Percentiles rank a stretch among this genome's conserved stretches.
phyloP scores from a whole-genome alignment of 1,284 basidiomycete species.

The Mycena sp. region DNA sequence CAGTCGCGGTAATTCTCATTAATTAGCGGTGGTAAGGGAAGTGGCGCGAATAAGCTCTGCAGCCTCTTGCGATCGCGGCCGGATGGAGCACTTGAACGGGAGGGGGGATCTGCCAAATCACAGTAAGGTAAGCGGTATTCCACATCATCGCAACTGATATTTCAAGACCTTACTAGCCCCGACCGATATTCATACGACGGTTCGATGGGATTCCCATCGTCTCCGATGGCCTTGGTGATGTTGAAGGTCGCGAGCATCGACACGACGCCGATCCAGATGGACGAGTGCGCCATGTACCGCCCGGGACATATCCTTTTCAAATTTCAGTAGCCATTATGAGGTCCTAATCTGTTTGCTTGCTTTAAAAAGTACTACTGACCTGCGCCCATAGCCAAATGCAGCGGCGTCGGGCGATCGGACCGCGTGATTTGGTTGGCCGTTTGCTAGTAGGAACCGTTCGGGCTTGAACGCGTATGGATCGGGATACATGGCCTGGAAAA shows the following conservation, averaged over 20 bases:
- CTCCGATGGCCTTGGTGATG: constrained; percentile 11
- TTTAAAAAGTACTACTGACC: no score
- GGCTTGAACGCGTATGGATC: constrained; percentile 24
- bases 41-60: neutral
- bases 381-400: constrained; percentile 19
- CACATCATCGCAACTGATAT: neutral
- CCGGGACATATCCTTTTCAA: constrained; percentile 17
- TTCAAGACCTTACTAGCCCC: no score
- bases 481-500: constrained; percentile 13
- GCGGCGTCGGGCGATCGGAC: no score
- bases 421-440: constrained; percentile 4
- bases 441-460: constrained; percentile 12
- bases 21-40: no score
- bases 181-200: constrained; percentile 16
- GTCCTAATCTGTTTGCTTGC: no score
- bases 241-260: constrained; percentile 16
- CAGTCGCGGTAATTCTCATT: no score
- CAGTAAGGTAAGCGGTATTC: neutral
- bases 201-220: constrained; percentile 11
- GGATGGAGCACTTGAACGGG: constrained; percentile 10
- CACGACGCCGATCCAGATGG: constrained; percentile 16
- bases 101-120: neutral
- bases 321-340: neutral
- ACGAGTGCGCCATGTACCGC: constrained; percentile 6
- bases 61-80: neutral